These are phyloP conservation scores for Lentinula sp. DNA, from an alignment of 768 basidiomycete species.

Conservation along the genomic window DNA sequence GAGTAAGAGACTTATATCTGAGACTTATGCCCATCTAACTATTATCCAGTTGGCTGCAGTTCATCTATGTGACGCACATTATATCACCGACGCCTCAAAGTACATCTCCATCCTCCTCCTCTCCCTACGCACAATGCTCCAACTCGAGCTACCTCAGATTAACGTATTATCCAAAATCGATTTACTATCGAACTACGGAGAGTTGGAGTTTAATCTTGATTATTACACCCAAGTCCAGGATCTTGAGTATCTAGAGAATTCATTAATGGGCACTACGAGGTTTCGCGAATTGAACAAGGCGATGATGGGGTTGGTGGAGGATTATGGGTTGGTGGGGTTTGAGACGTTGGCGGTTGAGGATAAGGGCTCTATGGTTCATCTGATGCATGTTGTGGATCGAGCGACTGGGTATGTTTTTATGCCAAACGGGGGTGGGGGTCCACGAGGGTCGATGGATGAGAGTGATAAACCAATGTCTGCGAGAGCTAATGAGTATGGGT, in stretches of 20 bases:
- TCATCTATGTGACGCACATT: slow-evolving; percentile 94
- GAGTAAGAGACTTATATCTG: slow-evolving; percentile 36
- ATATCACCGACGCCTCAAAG: slow-evolving; percentile 93
- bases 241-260: slow-evolving; percentile 77
- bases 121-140: slow-evolving; percentile 95
- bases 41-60: slow-evolving; percentile 75
- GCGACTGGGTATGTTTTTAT: slow-evolving; percentile 85
- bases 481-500: slow-evolving; percentile 58
- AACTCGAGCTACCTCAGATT: slow-evolving; percentile 95
- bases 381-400: slow-evolving; percentile 80
- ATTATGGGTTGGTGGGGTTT: slow-evolving; percentile 89
- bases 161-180: slow-evolving; percentile 97
- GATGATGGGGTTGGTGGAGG: slow-evolving; percentile 89
- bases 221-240: slow-evolving; percentile 99
- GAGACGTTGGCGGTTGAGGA: slow-evolving; percentile 98
- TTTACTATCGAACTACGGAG: slow-evolving; percentile 83
- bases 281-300: slow-evolving; percentile 82
- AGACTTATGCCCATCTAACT: no score
- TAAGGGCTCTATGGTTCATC: slow-evolving; percentile 89
- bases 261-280: slow-evolving; percentile 55
- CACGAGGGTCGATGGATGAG: slow-evolving; percentile 24
- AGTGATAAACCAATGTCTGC: slow-evolving; percentile 29
- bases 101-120: slow-evolving; percentile 90
- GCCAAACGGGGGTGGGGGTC: no score
- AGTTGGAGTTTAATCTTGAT: slow-evolving; percentile 94